Conservation (phyloP, 2,329 filamentous ascomycete genomes). For the Zymoseptoria tritici region DNA sequence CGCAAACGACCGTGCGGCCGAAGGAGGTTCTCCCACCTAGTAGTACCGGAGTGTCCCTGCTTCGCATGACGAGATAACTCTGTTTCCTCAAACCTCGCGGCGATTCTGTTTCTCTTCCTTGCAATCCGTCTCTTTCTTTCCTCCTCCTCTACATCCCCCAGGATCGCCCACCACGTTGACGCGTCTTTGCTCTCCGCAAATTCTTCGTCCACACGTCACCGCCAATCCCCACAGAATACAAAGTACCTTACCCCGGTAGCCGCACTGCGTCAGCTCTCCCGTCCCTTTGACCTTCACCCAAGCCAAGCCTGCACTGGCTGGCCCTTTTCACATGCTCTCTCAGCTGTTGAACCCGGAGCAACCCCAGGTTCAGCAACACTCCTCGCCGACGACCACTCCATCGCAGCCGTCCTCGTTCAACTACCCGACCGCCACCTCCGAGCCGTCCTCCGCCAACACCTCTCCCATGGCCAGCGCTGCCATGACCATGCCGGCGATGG, state of each 20-base stretch:
- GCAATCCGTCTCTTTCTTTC: too few species aligned
- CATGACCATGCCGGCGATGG: slow-evolving; percentile 38
- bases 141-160: too few species aligned
- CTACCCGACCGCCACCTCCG: slow-evolving; percentile 6
- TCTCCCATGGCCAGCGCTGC: slow-evolving; percentile 37
- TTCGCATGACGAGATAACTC: too few species aligned
- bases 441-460: slow-evolving; percentile 7
- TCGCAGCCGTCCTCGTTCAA: slow-evolving; percentile 1
- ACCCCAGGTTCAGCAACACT: slow-evolving; percentile 6
- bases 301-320: background rate
- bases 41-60: too few species aligned
- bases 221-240: too few species aligned
- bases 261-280: background rate
- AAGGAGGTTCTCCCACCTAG: too few species aligned
- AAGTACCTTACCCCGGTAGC: background rate
- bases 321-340: slow-evolving; percentile 23
- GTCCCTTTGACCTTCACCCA: background rate
- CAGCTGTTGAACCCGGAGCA: slow-evolving; percentile 24
- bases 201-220: background rate
- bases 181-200: background rate
- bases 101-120: too few species aligned
- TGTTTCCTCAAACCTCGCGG: too few species aligned
- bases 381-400: slow-evolving; percentile 7
- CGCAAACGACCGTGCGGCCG: too few species aligned
- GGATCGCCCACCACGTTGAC: background rate